phyloP scores from a whole-genome alignment of 805 yeast species.

The Zygoascus ofunaensis region DNA sequence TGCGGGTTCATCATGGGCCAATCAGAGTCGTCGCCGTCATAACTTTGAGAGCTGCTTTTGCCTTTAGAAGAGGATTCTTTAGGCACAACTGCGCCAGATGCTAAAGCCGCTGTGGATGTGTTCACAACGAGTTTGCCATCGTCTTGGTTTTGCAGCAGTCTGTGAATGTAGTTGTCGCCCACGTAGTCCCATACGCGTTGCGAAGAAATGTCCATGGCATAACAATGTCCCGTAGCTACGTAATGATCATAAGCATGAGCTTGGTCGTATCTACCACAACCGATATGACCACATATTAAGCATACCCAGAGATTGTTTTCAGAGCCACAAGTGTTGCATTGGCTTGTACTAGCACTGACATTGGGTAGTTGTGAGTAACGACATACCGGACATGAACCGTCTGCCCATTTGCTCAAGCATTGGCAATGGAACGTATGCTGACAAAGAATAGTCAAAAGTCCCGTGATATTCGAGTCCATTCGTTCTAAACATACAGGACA shows the following conservation, averaged over 20 bases:
- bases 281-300: constrained; percentile 82
- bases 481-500: constrained; percentile 90
- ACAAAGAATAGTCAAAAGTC: constrained; percentile 78
- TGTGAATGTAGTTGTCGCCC: constrained; percentile 81
- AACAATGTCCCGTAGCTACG: constrained; percentile 70
- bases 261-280: constrained; percentile 79
- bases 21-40: neutral
- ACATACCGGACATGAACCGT: constrained; percentile 86
- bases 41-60: neutral
- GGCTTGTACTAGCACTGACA: neutral
- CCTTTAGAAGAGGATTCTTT: neutral
- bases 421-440: constrained; percentile 90
- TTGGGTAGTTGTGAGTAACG: constrained; percentile 46
- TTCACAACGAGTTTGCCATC: constrained; percentile 83
- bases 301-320: constrained; percentile 76
- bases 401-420: constrained; percentile 81
- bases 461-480: constrained; percentile 73
- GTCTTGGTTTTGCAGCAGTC: constrained; percentile 71
- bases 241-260: constrained; percentile 84
- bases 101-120: constrained; percentile 12
- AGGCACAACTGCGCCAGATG: neutral
- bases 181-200: constrained; percentile 95
- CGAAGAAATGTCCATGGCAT: constrained; percentile 77
- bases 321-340: constrained; percentile 40
- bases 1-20: neutral